Evolutionary conservation across 176 grass and related monocot genomes (phyloP).

Genomic region (Alloteropsis semialata): DNA sequence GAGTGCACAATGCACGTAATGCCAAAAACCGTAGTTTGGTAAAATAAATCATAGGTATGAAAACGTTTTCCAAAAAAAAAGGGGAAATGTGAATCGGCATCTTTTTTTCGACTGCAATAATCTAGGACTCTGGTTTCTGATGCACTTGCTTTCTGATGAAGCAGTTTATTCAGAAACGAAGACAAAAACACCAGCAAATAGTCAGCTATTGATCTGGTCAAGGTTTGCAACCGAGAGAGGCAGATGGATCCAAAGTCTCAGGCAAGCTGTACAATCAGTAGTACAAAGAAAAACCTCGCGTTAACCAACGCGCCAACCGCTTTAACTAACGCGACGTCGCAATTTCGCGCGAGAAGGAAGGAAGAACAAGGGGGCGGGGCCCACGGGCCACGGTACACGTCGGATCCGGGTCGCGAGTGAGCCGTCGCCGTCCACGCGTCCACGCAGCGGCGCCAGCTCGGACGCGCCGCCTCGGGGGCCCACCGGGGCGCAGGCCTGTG

Average conservation of each 20-base stretch:
- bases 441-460: slow-evolving; percentile 26
- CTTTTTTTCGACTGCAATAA: not conserved
- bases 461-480: not conserved
- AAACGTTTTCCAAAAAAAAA: not conserved
- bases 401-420: not conserved
- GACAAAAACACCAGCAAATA: not conserved
- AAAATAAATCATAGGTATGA: not conserved
- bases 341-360: not conserved
- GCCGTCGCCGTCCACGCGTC: slow-evolving; percentile 3
- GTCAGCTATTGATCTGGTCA: not conserved
- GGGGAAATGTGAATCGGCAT: no score
- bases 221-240: not conserved
- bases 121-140: not conserved
- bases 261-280: not conserved
- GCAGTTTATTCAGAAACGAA: not conserved
- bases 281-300: not conserved
- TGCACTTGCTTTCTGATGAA: not conserved
- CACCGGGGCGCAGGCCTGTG: not conserved
- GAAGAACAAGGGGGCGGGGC: not conserved
- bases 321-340: not conserved
- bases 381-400: not conserved
- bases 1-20: no score
- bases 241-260: not conserved
- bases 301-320: slow-evolving; percentile 4
- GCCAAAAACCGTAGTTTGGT: no score